Evolutionary conservation across 2,329 filamentous ascomycete genomes (phyloP).

Genomic region (Pseudonectria buxi): DNA sequence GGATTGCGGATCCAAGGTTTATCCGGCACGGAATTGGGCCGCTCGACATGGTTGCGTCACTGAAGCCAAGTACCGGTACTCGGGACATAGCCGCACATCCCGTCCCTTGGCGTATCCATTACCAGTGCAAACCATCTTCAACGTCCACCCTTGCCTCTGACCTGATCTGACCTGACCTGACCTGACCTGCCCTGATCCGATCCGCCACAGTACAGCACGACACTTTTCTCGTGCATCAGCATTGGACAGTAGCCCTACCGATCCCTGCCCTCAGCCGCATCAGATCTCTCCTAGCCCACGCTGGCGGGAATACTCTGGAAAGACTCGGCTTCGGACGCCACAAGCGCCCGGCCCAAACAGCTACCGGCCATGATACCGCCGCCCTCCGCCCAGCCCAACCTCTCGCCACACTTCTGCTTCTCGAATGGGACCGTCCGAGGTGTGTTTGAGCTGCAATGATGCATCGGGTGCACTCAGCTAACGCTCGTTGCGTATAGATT

Average conservation of each 20-base stretch:
- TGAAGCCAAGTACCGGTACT: slow-evolving; percentile 6
- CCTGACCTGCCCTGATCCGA: too few species aligned
- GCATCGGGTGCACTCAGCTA: slow-evolving; percentile 4
- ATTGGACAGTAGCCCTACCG: too few species aligned
- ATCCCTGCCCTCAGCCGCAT: neutral
- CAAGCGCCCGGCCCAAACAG: slow-evolving; percentile 21
- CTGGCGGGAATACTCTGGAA: slow-evolving; percentile 48
- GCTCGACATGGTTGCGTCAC: slow-evolving; percentile 15
- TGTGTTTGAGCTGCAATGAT: slow-evolving; percentile 28
- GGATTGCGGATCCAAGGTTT: slow-evolving; percentile 14
- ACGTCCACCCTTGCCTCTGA: too few species aligned
- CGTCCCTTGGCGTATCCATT: too few species aligned
- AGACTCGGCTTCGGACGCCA: slow-evolving; percentile 33
- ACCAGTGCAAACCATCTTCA: too few species aligned
- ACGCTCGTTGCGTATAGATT: slow-evolving; percentile 53
- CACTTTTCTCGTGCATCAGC: slow-evolving; percentile 3
- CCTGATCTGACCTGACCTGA: too few species aligned
- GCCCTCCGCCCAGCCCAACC: slow-evolving; percentile 38
- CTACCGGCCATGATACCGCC: slow-evolving; percentile 39
- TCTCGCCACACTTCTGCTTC: slow-evolving; percentile 75
- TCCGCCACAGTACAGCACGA: too few species aligned
- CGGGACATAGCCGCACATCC: too few species aligned
- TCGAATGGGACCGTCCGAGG: slow-evolving; percentile 62
- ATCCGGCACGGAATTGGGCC: slow-evolving; percentile 7
- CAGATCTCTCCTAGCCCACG: slow-evolving; percentile 21